These are phyloP conservation scores for Clitopilus hobsonii DNA, from an alignment of 768 basidiomycete species.

Conservation along the genomic window DNA sequence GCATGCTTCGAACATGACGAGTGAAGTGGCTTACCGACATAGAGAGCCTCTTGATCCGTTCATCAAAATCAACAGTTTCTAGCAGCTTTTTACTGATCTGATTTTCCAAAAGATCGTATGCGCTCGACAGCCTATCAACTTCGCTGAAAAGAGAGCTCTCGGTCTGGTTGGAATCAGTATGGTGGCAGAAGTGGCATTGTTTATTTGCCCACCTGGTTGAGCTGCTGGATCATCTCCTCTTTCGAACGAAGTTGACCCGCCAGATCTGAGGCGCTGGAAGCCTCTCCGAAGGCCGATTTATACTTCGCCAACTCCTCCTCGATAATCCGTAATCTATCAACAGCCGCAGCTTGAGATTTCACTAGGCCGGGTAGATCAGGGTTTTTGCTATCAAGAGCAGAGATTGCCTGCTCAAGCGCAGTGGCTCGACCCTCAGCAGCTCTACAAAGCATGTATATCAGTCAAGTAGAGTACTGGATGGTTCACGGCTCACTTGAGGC, in stretches of 20 bases:
- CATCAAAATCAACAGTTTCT: conserved; percentile 72
- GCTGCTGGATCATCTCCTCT: conserved; percentile 59
- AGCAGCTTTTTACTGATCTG: conserved; percentile 84
- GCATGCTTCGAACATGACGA: background rate
- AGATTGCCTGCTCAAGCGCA: conserved; percentile 51
- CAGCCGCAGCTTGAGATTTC: conserved; percentile 44
- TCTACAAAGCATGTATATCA: conserved; percentile 30
- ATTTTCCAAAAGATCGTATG: conserved; percentile 81
- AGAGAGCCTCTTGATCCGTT: conserved; percentile 55
- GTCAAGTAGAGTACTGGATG: background rate
- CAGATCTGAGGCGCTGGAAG: conserved; percentile 52
- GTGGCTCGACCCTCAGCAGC: conserved; percentile 43
- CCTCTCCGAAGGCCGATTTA: conserved; percentile 57
- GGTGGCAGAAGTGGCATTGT: no score
- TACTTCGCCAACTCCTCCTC: conserved; percentile 54
- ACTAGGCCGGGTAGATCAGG: conserved; percentile 51
- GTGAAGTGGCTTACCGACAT: conserved; percentile 61
- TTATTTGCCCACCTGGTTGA: no score
- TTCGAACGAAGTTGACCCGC: conserved; percentile 54
- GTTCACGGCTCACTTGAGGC: conserved; percentile 44
- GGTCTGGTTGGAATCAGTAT: no score
- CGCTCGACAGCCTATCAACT: conserved; percentile 77
- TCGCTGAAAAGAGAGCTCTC: conserved; percentile 79
- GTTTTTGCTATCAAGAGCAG: conserved; percentile 39
- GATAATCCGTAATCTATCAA: conserved; percentile 40